Evolutionary conservation across 768 basidiomycete genomes (phyloP).

Genomic region (Tricholoma terreum): DNA sequence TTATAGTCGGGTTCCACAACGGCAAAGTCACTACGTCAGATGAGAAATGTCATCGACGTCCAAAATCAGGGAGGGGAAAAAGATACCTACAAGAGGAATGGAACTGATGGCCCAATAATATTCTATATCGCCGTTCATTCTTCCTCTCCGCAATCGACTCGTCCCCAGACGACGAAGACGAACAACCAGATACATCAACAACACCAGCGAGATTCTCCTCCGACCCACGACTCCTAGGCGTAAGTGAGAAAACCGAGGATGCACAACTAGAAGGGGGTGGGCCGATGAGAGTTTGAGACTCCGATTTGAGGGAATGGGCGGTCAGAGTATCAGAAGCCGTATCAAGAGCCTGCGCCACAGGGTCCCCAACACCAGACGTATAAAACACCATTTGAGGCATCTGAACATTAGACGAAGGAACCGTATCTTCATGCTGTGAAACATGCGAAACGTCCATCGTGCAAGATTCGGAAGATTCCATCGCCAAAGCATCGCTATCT

Average conservation of each 20-base stretch:
- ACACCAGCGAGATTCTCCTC: slow-evolving; percentile 20
- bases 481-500: background rate
- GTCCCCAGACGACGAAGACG: slow-evolving; percentile 36
- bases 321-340: background rate
- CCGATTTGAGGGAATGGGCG: background rate
- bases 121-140: slow-evolving; percentile 67
- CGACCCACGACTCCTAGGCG: slow-evolving; percentile 23
- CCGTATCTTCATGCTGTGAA: slow-evolving; percentile 33
- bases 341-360: background rate
- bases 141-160: slow-evolving; percentile 38
- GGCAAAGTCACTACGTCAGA: slow-evolving; percentile 53
- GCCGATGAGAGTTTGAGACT: background rate
- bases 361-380: slow-evolving; percentile 19
- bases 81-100: slow-evolving; percentile 58
- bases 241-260: slow-evolving; percentile 29
- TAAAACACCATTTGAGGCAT: slow-evolving; percentile 41
- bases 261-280: slow-evolving; percentile 27
- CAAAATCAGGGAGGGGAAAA: background rate
- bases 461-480: slow-evolving; percentile 12
- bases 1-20: slow-evolving; percentile 64
- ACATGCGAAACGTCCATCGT: slow-evolving; percentile 12
- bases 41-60: background rate
- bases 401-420: slow-evolving; percentile 25
- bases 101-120: slow-evolving; percentile 64
- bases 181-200: slow-evolving; percentile 10